phyloP scores from a whole-genome alignment of 768 basidiomycete species.

The Trametes villosa region DNA sequence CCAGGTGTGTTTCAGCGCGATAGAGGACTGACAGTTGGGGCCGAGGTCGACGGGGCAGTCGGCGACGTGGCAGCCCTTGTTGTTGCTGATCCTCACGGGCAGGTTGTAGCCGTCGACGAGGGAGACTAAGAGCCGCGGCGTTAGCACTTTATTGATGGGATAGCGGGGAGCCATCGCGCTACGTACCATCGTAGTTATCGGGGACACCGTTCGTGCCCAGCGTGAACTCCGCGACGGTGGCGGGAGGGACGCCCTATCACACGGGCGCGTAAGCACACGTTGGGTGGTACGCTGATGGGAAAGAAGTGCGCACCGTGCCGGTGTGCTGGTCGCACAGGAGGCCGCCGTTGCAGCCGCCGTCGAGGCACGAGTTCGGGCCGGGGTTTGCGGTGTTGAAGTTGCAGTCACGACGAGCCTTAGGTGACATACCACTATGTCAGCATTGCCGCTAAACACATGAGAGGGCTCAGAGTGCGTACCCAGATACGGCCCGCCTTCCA shows the following conservation, averaged over 20 bases:
- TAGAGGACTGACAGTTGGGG: conserved; percentile 38
- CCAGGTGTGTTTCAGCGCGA: not conserved
- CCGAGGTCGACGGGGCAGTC: conserved; percentile 43
- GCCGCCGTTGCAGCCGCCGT: conserved; percentile 48
- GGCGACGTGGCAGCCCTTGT: conserved; percentile 38
- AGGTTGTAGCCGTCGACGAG: conserved; percentile 40
- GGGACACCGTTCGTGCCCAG: conserved; percentile 28
- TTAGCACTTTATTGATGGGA: not conserved
- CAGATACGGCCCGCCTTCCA: conserved; percentile 47
- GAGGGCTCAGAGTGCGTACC: conserved; percentile 23
- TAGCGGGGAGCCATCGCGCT: not conserved
- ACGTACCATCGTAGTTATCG: conserved; percentile 41
- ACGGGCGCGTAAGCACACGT: not conserved
- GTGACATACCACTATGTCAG: not conserved
- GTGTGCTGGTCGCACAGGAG: conserved; percentile 40
- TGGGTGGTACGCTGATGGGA: not conserved
- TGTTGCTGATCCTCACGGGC: conserved; percentile 40
- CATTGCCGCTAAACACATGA: not conserved
- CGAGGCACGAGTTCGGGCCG: conserved; percentile 36
- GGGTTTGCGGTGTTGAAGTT: conserved; percentile 34
- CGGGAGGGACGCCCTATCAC: conserved; percentile 39
- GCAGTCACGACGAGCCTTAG: conserved; percentile 43
- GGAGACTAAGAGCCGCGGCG: conserved; percentile 26
- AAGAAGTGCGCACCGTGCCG: conserved; percentile 38
- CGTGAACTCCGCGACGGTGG: conserved; percentile 43